Percentiles rank a stretch among this genome's conserved stretches.
phyloP scores from a whole-genome alignment of 495 filamentous ascomycete genomes.

The Penicillium cosmopolitanum region DNA sequence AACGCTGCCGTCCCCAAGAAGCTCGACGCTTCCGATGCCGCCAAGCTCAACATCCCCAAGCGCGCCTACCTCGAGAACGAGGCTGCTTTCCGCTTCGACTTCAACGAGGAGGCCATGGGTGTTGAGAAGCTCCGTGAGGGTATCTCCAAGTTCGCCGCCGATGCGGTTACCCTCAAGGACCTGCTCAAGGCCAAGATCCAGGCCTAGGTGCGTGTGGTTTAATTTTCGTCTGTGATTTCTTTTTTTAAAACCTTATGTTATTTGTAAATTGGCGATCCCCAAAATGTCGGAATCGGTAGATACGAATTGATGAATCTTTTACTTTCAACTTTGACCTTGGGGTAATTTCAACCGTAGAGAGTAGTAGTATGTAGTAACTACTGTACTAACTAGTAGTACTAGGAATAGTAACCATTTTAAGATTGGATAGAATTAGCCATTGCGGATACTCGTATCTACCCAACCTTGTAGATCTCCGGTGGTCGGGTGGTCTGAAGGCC shows the following conservation, averaged over 20 bases:
- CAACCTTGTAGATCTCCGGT: neutral
- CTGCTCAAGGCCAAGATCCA: constrained; percentile 86
- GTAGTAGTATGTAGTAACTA: neutral
- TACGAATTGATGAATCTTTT: constrained; percentile 43
- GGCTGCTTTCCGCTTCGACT: constrained; percentile 92
- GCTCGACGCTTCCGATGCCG: constrained; percentile 72
- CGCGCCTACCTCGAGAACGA: constrained; percentile 90
- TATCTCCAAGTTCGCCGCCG: constrained; percentile 98
- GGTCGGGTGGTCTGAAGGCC: constrained; percentile 6
- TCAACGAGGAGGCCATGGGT: constrained; percentile 99
- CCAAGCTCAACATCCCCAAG: constrained; percentile 76
- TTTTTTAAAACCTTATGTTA: constrained; percentile 24
- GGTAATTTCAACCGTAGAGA: too few relatives aligned
- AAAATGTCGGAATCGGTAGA: constrained; percentile 41
- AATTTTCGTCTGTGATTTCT: constrained; percentile 21
- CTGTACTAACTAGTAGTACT: neutral
- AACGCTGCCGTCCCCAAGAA: constrained; percentile 83
- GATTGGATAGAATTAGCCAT: too few relatives aligned
- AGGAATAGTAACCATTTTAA: neutral
- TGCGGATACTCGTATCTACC: too few relatives aligned
- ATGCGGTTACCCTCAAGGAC: constrained; percentile 90
- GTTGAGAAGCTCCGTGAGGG: constrained; percentile 98
- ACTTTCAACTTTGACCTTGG: neutral
- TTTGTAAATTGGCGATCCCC: constrained; percentile 38
- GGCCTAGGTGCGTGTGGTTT: constrained; percentile 38